phyloP scores from a whole-genome alignment of 352 stramenopile species.

The Lagenidium giganteum region DNA sequence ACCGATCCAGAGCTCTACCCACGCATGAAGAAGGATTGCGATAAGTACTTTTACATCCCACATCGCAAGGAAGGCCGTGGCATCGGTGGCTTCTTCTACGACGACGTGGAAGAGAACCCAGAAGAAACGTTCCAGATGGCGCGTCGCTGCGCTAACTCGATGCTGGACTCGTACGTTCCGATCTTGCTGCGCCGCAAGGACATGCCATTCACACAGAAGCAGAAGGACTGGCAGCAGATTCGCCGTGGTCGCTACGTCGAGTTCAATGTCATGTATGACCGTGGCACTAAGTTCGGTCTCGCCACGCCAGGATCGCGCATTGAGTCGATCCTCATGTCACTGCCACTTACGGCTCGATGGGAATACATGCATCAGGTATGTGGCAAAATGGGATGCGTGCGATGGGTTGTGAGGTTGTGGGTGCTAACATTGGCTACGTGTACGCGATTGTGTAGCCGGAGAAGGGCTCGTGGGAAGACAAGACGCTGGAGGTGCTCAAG shows the following conservation, averaged over 20 bases:
- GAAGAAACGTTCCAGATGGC: constrained; percentile 86
- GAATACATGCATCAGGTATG: constrained; percentile 89
- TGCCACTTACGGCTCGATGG: constrained; percentile 95
- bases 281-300: constrained; percentile 97
- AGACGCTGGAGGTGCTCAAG: constrained; percentile 92
- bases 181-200: constrained; percentile 96
- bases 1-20: constrained; percentile 90
- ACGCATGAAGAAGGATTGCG: constrained; percentile 96
- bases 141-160: constrained; percentile 71
- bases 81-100: constrained; percentile 98
- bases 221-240: constrained; percentile 99
- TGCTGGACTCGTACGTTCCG: constrained; percentile 92
- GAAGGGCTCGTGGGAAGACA: constrained; percentile 87
- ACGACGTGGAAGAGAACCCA: constrained; percentile 94
- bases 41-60: constrained; percentile 98
- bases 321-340: constrained; percentile 98
- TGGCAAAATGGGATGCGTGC: too few species aligned
- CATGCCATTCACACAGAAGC: constrained; percentile 91
- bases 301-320: constrained; percentile 95
- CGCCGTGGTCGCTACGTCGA: constrained; percentile 96
- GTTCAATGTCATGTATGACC: constrained; percentile 99
- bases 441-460: constrained; percentile 79
- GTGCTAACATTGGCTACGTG: too few species aligned
- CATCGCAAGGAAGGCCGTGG: constrained; percentile 95
- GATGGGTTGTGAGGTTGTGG: too few species aligned